These are phyloP conservation scores for Irpex lacteus DNA, from an alignment of 1,284 basidiomycete genomes.

Conservation along the genomic window DNA sequence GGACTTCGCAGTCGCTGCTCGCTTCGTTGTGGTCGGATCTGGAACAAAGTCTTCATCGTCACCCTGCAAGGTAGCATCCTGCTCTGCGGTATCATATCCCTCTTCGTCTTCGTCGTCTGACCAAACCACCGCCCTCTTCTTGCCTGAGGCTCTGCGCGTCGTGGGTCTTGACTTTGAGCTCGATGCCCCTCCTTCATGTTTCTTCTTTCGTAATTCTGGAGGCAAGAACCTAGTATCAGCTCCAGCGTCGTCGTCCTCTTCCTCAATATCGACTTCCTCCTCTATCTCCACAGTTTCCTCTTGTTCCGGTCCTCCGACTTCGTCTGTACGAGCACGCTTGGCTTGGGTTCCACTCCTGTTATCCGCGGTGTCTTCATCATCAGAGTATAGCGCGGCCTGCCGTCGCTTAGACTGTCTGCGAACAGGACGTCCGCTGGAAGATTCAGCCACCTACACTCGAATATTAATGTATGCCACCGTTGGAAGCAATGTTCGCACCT, in stretches of 20 bases:
- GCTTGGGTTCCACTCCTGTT: neutral
- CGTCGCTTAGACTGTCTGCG: constrained; percentile 7
- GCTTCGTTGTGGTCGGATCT: constrained; percentile 21
- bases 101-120: constrained; percentile 24
- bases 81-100: constrained; percentile 12
- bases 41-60: constrained; percentile 26
- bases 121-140: constrained; percentile 17
- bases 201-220: constrained; percentile 3
- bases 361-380: constrained; percentile 20
- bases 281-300: constrained; percentile 25
- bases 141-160: constrained; percentile 9
- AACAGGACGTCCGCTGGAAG: constrained; percentile 8
- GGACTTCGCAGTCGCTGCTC: constrained; percentile 18
- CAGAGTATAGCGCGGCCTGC: constrained; percentile 20
- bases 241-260: constrained; percentile 21
- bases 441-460: neutral
- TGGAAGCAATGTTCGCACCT: neutral
- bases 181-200: neutral
- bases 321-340: constrained; percentile 12
- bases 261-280: constrained; percentile 18
- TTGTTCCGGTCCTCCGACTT: neutral
- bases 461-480: constrained; percentile 10
- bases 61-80: constrained; percentile 17
- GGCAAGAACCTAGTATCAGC: constrained; percentile 14
- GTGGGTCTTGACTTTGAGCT: constrained; percentile 6